Conservation (phyloP, 2,329 filamentous ascomycete genomes). For the Penicillium sp. region DNA sequence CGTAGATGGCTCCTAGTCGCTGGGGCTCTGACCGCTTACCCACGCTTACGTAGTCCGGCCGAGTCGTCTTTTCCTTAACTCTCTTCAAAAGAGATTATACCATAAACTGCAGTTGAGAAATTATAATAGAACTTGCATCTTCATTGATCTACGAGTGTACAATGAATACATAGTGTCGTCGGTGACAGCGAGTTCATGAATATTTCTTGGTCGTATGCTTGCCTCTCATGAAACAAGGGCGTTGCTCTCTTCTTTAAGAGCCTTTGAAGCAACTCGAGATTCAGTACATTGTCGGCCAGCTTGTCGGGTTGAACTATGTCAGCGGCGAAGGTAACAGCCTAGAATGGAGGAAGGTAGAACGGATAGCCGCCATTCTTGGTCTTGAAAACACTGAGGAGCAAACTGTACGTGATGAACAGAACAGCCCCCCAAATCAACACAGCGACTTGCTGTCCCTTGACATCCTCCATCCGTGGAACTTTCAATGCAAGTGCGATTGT, state of each 20-base stretch:
- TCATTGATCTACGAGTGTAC: conserved; percentile 20
- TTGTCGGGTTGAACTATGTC: not conserved
- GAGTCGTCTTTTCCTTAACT: too few species aligned
- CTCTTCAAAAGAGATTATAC: not conserved
- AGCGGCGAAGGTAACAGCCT: conserved; percentile 21
- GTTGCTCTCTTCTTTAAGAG: not conserved
- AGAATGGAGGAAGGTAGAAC: conserved; percentile 91
- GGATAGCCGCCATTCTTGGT: conserved; percentile 95
- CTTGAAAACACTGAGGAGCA: conserved; percentile 90
- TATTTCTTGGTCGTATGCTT: conserved; percentile 1
- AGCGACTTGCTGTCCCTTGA: conserved; percentile 76
- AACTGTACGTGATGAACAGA: conserved; percentile 85
- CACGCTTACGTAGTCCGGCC: conserved; percentile 4
- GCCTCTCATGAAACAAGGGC: not conserved
- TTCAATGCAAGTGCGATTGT: conserved; percentile 90
- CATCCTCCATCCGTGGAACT: conserved; percentile 82
- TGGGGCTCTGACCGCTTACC: not conserved
- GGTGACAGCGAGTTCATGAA: conserved; percentile 12
- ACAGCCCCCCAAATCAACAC: conserved; percentile 79
- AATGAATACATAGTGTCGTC: conserved; percentile 18
- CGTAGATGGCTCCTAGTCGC: not conserved
- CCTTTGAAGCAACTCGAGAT: not conserved
- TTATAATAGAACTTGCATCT: not conserved
- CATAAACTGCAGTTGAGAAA: too few species aligned
- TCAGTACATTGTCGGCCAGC: not conserved